A percentile compares a stretch with the other conserved stretches of the same genome.
phyloP scores from a whole-genome alignment of 164 flowering plant species.

The Vitis amurensis region DNA sequence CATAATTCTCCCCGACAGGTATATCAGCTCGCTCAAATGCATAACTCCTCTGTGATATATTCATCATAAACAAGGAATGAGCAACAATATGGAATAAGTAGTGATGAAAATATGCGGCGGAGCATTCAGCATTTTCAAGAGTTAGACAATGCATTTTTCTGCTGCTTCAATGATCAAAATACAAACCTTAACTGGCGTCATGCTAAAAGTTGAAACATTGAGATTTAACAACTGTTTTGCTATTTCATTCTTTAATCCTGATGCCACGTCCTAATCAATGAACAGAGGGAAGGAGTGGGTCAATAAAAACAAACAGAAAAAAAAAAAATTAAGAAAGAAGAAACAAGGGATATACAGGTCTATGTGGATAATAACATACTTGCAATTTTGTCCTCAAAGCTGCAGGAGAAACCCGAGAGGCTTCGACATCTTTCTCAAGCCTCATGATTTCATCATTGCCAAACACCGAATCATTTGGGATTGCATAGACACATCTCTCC shows the following conservation, averaged over 20 bases:
- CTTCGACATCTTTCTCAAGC: conserved; percentile 60
- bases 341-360: not conserved
- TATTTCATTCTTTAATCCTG: conserved; percentile 72
- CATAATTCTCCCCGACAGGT: conserved; percentile 81
- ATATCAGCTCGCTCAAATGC: conserved; percentile 88
- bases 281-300: conserved; percentile 1
- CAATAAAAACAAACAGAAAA: conserved; percentile 1
- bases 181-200: conserved; percentile 92
- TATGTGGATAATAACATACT: conserved; percentile 31
- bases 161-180: not conserved
- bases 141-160: not conserved
- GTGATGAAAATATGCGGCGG: not conserved
- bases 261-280: conserved; percentile 67
- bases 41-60: conserved; percentile 65
- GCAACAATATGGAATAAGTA: not conserved
- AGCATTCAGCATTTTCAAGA: not conserved
- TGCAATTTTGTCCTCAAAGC: conserved; percentile 60
- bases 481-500: conserved; percentile 88
- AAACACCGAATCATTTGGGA: conserved; percentile 64
- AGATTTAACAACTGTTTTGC: conserved; percentile 53
- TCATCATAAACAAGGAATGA: not conserved
- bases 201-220: conserved; percentile 77
- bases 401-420: conserved; percentile 48
- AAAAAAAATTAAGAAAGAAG: not conserved
- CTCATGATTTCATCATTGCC: conserved; percentile 45